Conservation (phyloP, 768 basidiomycete species). For the Cantharellus anzutake region DNA sequence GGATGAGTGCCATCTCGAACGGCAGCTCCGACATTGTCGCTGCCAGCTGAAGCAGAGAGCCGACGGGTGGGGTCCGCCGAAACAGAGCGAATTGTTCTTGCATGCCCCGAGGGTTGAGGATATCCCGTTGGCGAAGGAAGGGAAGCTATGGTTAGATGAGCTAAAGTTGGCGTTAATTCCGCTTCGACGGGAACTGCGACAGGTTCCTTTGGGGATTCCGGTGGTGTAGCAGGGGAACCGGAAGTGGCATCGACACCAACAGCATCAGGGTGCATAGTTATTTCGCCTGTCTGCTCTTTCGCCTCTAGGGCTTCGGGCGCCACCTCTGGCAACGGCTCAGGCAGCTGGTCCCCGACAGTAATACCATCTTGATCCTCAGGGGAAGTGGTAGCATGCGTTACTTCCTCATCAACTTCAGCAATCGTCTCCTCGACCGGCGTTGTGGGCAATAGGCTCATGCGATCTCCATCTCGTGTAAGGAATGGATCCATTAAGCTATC, state of each 20-base stretch:
- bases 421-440: not conserved
- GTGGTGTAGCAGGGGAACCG: not conserved
- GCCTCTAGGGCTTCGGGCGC: not conserved
- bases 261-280: not conserved
- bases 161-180: not conserved
- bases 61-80: conserved; percentile 42
- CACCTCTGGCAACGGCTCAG: not conserved
- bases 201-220: not conserved
- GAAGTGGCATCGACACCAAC: not conserved
- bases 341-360: not conserved
- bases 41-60: not conserved
- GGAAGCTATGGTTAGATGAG: not conserved
- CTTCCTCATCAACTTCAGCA: not conserved
- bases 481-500: not conserved
- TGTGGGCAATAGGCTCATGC: not conserved
- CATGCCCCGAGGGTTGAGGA: not conserved
- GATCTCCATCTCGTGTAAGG: not conserved
- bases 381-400: not conserved
- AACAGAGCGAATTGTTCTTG: conserved; percentile 30
- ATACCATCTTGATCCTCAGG: not conserved
- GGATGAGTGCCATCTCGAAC: not conserved
- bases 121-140: not conserved
- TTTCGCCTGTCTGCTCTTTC: not conserved
- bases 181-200: too few relatives aligned
- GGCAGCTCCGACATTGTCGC: conserved; percentile 22